These are phyloP conservation scores for Candida khao-thaluensis DNA, from an alignment of 805 yeast genomes.

Conservation along the genomic window DNA sequence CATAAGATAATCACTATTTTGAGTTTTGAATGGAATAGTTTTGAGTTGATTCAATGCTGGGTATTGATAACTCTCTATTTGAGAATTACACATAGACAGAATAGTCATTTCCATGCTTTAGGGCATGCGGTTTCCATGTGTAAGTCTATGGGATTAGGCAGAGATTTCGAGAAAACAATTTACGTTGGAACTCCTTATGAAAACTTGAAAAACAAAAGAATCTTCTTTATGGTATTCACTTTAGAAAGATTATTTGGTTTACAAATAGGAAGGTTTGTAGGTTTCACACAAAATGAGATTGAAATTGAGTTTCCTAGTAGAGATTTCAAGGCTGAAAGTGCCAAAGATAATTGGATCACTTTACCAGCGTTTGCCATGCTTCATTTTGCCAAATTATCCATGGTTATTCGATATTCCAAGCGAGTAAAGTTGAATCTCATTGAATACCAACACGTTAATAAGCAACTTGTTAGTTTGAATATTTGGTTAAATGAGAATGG, in stretches of 20 bases:
- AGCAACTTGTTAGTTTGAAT: slow-evolving; percentile 27
- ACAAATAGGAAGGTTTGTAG: slow-evolving; percentile 49
- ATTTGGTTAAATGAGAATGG: slow-evolving; percentile 36
- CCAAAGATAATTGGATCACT: slow-evolving; percentile 50
- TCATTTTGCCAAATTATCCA: slow-evolving; percentile 41
- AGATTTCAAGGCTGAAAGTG: slow-evolving; percentile 26
- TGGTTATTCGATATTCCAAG: slow-evolving; percentile 31
- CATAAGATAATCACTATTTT: slow-evolving; percentile 30
- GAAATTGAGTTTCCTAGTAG: slow-evolving; percentile 30
- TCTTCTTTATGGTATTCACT: slow-evolving; percentile 55
- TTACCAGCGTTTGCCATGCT: slow-evolving; percentile 46
- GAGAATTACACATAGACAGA: slow-evolving; percentile 39
- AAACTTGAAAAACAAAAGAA: slow-evolving; percentile 45
- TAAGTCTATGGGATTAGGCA: slow-evolving; percentile 38
- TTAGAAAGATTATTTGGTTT: slow-evolving; percentile 53
- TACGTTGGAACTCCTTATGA: slow-evolving; percentile 35
- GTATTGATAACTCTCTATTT: slow-evolving; percentile 35
- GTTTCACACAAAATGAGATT: slow-evolving; percentile 37
- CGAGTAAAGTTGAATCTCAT: slow-evolving; percentile 25
- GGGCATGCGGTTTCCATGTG: slow-evolving; percentile 38
- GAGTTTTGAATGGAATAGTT: slow-evolving; percentile 43
- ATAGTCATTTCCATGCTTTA: slow-evolving; percentile 31
- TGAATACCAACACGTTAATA: slow-evolving; percentile 32
- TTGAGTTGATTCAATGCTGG: slow-evolving; percentile 45
- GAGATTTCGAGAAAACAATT: slow-evolving; percentile 17